These are phyloP conservation scores for Aspergillus ostianus DNA, from an alignment of 495 filamentous ascomycete species.

Conservation along the genomic window DNA sequence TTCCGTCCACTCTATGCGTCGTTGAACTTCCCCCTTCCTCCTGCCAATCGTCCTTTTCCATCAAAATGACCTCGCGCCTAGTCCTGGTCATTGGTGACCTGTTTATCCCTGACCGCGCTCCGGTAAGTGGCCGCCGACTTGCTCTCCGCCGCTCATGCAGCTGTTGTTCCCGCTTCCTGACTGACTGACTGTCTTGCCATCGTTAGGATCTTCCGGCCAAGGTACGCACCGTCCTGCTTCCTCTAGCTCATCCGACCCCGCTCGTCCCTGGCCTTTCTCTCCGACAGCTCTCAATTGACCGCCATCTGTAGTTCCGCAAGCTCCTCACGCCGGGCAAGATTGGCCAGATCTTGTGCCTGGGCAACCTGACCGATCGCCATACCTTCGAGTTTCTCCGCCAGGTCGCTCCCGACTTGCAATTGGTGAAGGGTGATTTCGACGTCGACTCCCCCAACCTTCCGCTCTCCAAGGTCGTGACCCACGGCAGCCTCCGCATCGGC, in stretches of 20 bases:
- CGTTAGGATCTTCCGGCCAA: constrained; percentile 84
- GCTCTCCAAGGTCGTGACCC: constrained; percentile 88
- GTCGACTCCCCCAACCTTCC: constrained; percentile 88
- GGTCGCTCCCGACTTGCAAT: constrained; percentile 90
- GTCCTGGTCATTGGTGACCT: constrained; percentile 95
- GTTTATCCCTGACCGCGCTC: constrained; percentile 94
- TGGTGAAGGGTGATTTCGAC: constrained; percentile 93
- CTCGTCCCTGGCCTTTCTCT: constrained; percentile 1
- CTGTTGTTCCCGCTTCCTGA: background rate
- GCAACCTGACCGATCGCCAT: constrained; percentile 91
- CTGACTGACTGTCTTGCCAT: constrained; percentile 21
- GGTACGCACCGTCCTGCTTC: constrained; percentile 47
- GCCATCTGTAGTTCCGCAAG: constrained; percentile 78
- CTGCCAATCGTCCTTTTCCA: background rate
- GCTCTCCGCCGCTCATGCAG: background rate
- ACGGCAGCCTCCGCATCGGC: constrained; percentile 89
- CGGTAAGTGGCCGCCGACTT: constrained; percentile 46
- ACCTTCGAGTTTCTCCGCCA: constrained; percentile 93
- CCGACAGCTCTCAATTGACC: background rate
- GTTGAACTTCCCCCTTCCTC: constrained; percentile 8
- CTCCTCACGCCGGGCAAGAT: constrained; percentile 98
- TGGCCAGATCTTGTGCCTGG: constrained; percentile 92
- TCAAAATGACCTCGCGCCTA: constrained; percentile 71
- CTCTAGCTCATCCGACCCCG: background rate
- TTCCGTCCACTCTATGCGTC: too few relatives aligned